Conservation (phyloP, 805 yeast species). For the Saturnispora kantuleensis region DNA sequence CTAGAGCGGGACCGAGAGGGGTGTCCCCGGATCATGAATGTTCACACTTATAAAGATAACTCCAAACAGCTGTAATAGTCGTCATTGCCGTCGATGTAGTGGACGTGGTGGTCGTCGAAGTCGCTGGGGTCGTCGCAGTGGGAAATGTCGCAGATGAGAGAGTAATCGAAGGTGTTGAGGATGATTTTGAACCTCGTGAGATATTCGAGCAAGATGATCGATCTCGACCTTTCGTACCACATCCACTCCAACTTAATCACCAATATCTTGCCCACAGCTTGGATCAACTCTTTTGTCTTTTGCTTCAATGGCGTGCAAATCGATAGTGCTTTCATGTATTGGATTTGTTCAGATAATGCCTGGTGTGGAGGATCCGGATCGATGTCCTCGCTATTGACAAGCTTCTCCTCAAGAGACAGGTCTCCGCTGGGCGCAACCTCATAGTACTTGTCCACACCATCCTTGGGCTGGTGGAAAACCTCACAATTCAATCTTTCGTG, state of each 20-base stretch:
- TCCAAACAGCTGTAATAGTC: slow-evolving; percentile 3
- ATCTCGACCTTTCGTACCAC: slow-evolving; percentile 37
- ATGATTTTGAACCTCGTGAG: slow-evolving; percentile 10
- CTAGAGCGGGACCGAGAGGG: slow-evolving; percentile 82
- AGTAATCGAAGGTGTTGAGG: too few species aligned
- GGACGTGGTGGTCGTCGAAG: too few species aligned
- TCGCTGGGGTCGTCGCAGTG: too few species aligned
- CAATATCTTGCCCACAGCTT: slow-evolving; percentile 35
- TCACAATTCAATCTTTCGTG: slow-evolving; percentile 17
- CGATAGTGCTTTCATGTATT: slow-evolving; percentile 30
- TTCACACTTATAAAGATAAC: slow-evolving; percentile 29
- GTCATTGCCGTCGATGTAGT: slow-evolving; percentile 1
- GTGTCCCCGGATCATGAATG: slow-evolving; percentile 74
- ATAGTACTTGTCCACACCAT: slow-evolving; percentile 9
- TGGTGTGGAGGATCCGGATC: slow-evolving; percentile 4
- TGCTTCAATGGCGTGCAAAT: slow-evolving; percentile 45
- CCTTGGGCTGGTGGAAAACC: slow-evolving; percentile 23
- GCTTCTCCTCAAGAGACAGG: slow-evolving; percentile 24
- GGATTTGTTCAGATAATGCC: slow-evolving; percentile 29
- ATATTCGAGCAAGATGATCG: background rate
- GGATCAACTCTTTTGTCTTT: slow-evolving; percentile 41
- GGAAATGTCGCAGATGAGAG: too few species aligned
- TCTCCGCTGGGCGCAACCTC: slow-evolving; percentile 19
- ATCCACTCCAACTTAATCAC: slow-evolving; percentile 48
- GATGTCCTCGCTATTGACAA: slow-evolving; percentile 27